These are phyloP conservation scores for Porodaedalea pini DNA, from an alignment of 1,284 basidiomycete species.

Conservation along the genomic window DNA sequence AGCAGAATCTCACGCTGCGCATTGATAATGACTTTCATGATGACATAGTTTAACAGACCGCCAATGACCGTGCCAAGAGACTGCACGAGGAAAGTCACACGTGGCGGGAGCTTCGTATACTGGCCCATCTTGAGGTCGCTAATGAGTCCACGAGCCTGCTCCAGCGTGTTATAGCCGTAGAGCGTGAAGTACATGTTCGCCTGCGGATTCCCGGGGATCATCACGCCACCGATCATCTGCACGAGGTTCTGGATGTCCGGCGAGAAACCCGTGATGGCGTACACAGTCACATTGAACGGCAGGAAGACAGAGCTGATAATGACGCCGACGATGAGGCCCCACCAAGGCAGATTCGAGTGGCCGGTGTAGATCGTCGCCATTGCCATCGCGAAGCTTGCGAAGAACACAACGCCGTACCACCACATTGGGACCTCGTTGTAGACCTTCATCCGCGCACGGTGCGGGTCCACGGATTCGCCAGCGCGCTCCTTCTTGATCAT, in stretches of 20 bases:
- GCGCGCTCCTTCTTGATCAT: constrained; percentile 32
- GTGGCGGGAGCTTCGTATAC: constrained; percentile 50
- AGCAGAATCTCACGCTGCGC: constrained; percentile 35
- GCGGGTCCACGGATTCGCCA: constrained; percentile 28
- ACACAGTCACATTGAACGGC: constrained; percentile 14
- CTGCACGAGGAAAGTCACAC: constrained; percentile 42
- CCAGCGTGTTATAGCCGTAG: constrained; percentile 21
- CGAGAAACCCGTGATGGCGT: constrained; percentile 24
- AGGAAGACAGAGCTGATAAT: constrained; percentile 14
- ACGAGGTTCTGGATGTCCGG: constrained; percentile 26
- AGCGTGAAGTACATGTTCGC: constrained; percentile 41
- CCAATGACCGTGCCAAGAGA: constrained; percentile 36
- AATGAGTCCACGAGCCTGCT: constrained; percentile 30
- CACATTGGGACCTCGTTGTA: constrained; percentile 58
- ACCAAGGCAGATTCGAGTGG: constrained; percentile 51
- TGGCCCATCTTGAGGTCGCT: constrained; percentile 48
- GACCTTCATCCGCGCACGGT: constrained; percentile 55
- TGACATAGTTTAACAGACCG: constrained; percentile 28
- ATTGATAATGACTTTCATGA: constrained; percentile 27
- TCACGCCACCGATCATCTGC: constrained; percentile 38
- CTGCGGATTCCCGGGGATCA: constrained; percentile 40
- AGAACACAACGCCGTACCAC: constrained; percentile 53
- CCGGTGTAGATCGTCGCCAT: constrained; percentile 51
- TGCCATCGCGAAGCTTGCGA: constrained; percentile 44
- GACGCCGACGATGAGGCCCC: constrained; percentile 33